Base-by-base conservation (phyloP, 202 grass and related monocot genomes). In the Carex arenaria region DNA sequence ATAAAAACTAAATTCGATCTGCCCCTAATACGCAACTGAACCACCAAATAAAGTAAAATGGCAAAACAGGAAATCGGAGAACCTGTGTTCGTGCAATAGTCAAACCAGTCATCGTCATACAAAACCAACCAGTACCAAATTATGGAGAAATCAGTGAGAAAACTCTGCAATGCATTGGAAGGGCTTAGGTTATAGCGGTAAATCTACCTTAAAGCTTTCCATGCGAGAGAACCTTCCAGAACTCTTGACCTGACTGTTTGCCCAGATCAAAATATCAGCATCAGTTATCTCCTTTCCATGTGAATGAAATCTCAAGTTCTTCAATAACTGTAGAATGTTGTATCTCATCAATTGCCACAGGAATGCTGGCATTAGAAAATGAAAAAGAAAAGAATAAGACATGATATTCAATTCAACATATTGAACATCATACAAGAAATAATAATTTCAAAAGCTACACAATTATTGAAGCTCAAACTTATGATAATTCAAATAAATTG, bases 311-410 rank as follows among this genome's bases (percentile, higher is more conserved):
- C 96, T 95, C 89, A 99, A 84, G 69, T 99, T 99, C 79, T 87
- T 99, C 74, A 99, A 72, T 31, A 99, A 82, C 20, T 99, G 93
- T 72, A 99, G 85, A 84, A 99, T 99, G 72, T 94, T 99, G 61
- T 86, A 92, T 85, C 96, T 95, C 96, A 99, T 99, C 73, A 99
- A 85, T 88, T 93, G 96, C 96, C 96, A 95, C 26, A 99, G 43
- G 85, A 89, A 99, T 84, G 96, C 96, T 99, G 78, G 3, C 61
- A 87, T 55, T 71, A 83, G 80, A 28, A 52, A 87, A 69, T 66
- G 10, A 87, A 67, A 3, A 78, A 2, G 30, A 59, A 78, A 78
- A 59, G 15, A 4, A 73, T 78, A 43, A 61, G 61, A 32, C 40
- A 84, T 31, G 13, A 28, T 68, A 71, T 34, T 59, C 11, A 59